Percentiles rank a stretch among this genome's conserved stretches.
Evolutionary conservation across 176 grass and related monocot genomes (phyloP).

Genomic region (Avena sativa): DNA sequence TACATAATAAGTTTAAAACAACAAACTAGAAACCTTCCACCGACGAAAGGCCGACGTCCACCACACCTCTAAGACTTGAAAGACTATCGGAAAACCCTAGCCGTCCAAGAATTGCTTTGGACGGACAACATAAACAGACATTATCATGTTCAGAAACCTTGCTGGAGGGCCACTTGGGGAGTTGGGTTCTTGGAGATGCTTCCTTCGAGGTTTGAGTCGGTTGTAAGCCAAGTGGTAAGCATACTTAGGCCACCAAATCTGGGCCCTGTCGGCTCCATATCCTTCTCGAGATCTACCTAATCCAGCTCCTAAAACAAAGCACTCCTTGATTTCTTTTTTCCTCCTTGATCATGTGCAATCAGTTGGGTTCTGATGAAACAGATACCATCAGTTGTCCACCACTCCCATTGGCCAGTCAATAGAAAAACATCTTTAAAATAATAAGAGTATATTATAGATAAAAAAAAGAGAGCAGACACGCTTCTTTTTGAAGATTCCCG

Average conservation of each 20-base stretch:
- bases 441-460: not conserved
- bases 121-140: not conserved
- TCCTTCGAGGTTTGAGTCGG: conserved; percentile 11
- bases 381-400: not conserved
- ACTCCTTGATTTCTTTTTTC: not conserved
- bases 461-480: not conserved
- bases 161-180: not conserved
- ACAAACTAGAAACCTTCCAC: too few relatives aligned
- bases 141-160: not conserved
- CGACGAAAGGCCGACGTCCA: too few relatives aligned
- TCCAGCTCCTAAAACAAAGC: not conserved
- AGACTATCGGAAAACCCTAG: too few relatives aligned
- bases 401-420: too few relatives aligned
- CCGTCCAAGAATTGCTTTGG: not conserved
- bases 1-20: too few relatives aligned
- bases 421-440: too few relatives aligned
- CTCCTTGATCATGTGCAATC: not conserved
- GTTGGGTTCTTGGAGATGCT: not conserved
- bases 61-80: too few relatives aligned
- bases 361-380: conserved; percentile 9
- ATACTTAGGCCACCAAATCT: conserved; percentile 47
- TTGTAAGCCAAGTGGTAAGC: conserved; percentile 28
- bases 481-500: conserved; percentile 1
- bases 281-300: conserved; percentile 55
- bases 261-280: conserved; percentile 48